Base-by-base conservation (phyloP, 352 stramenopile species). In the Phytophthora hybrid region DNA sequence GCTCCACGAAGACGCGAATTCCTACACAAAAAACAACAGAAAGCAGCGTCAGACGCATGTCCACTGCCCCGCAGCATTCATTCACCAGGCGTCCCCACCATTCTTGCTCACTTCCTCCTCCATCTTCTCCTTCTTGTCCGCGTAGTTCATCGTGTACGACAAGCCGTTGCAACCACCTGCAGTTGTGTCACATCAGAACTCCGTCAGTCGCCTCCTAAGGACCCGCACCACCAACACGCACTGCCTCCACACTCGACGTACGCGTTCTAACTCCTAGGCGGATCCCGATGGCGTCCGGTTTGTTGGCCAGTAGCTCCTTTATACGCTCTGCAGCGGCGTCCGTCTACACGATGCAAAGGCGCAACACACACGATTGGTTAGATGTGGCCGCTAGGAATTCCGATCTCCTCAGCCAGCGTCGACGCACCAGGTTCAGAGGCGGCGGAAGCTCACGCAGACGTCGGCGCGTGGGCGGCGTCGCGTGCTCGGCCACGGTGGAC, bases 81-180 rank as follows among this genome's bases (percentile, higher is more conserved):
- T 65, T 51, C 47, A 32, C 16, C 58, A 58, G 13, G 37, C 23
- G 34, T 51, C 3, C 68, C 70, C 53, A 95, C 89, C 90, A 71
- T 95, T 94, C 64, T 96, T 91, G 62, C 77, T 83, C 74, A 99
- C 97, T 83, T 98, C 93, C 70, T 99, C 93, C 79, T 99, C 96
- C 61, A 98, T 83, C 54, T 93, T 93, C 56, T 97, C 90, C 69
- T 97, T 95, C 79, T 98, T 97, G 61, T 97, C 94, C 16, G 97
- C 98, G 81, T 99, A 99, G 83, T 99, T 99, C 80, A 99, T 95
- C 16, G 98, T 99, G 82, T 99, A 99, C 31, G 94, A 99, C 21
- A 99, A 76, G 0, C 98, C 98, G 82, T 99, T 99, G 85, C 98
- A 99, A 26, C 98, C 98, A 58, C 97, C 88, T 94, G 62, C 59